A percentile compares a stretch with the other conserved stretches of the same genome.
Evolutionary conservation across 1,284 basidiomycete species (phyloP).

Genomic region (Abortiporus biennis): DNA sequence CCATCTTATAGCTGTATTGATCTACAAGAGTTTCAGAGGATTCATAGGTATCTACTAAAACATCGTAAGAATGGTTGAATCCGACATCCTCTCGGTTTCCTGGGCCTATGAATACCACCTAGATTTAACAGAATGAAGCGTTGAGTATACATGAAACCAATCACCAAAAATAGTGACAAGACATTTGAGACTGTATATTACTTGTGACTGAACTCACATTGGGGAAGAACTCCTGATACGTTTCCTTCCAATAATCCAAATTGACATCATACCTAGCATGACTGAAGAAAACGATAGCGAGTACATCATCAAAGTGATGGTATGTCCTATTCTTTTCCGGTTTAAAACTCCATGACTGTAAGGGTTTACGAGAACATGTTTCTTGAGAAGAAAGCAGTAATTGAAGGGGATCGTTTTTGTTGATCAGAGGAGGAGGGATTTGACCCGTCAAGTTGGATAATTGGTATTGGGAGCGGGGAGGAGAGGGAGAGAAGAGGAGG

Average conservation of each 20-base stretch:
- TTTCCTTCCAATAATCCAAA: constrained; percentile 38
- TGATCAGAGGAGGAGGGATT: neutral
- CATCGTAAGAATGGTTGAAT: constrained; percentile 42
- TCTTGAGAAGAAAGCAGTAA: constrained; percentile 8
- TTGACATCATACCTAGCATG: constrained; percentile 42
- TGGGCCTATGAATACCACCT: constrained; percentile 47
- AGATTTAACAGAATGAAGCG: neutral
- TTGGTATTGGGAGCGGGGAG: neutral
- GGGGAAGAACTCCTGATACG: constrained; percentile 42
- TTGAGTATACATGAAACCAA: neutral
- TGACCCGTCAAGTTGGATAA: neutral
- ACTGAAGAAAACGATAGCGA: constrained; percentile 45
- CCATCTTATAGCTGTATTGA: constrained; percentile 33
- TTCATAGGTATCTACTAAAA: constrained; percentile 41
- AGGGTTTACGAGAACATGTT: constrained; percentile 19
- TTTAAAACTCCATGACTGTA: constrained; percentile 12
- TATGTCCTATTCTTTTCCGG: constrained; percentile 20
- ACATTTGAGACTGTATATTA: neutral
- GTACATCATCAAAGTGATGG: constrained; percentile 34
- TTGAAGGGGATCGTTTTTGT: neutral
- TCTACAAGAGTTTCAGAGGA: constrained; percentile 34
- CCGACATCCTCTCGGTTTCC: constrained; percentile 41
- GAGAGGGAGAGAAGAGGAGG: neutral
- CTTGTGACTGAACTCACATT: constrained; percentile 29
- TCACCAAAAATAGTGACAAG: neutral